These are phyloP conservation scores for Leccinum holopus DNA, from an alignment of 1,284 basidiomycete genomes.

Conservation along the genomic window DNA sequence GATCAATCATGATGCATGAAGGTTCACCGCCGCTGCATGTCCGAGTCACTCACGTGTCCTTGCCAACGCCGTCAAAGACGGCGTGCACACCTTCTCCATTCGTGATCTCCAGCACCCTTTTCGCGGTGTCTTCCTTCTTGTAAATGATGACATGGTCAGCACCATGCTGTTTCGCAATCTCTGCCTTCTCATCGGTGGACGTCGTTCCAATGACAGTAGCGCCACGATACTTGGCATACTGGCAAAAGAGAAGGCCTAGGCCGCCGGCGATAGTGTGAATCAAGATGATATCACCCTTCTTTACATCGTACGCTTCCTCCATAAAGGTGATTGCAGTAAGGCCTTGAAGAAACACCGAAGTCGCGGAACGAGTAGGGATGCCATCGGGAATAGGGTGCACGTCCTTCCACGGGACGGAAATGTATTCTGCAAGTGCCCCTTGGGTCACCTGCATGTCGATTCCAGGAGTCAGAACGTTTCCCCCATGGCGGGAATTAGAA, in stretches of 20 bases:
- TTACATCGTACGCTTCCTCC: conserved; percentile 81
- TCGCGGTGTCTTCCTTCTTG: conserved; percentile 65
- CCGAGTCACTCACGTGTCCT: conserved; percentile 66
- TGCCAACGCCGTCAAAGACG: conserved; percentile 93
- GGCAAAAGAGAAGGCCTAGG: conserved; percentile 61
- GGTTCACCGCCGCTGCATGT: neutral
- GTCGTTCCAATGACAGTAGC: conserved; percentile 93
- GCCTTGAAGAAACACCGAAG: conserved; percentile 72
- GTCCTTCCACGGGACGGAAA: conserved; percentile 62
- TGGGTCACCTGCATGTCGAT: conserved; percentile 45
- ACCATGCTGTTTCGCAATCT: conserved; percentile 77
- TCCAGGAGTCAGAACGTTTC: neutral
- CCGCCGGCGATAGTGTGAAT: conserved; percentile 91
- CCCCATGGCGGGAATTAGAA: neutral
- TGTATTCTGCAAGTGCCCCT: conserved; percentile 75
- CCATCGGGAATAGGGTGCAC: conserved; percentile 56
- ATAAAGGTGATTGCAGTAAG: conserved; percentile 80
- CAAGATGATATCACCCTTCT: conserved; percentile 72
- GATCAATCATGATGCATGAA: neutral
- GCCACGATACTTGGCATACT: conserved; percentile 66
- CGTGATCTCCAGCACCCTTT: conserved; percentile 77
- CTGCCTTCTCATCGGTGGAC: conserved; percentile 82
- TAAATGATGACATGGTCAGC: conserved; percentile 89
- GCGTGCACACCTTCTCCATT: conserved; percentile 83
- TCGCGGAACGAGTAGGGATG: conserved; percentile 54